Evolutionary conservation across 2,329 filamentous ascomycete species (phyloP), one percentile per base, ranked within the genome.

Genomic region (Rhynchosporium agropyri): DNA sequence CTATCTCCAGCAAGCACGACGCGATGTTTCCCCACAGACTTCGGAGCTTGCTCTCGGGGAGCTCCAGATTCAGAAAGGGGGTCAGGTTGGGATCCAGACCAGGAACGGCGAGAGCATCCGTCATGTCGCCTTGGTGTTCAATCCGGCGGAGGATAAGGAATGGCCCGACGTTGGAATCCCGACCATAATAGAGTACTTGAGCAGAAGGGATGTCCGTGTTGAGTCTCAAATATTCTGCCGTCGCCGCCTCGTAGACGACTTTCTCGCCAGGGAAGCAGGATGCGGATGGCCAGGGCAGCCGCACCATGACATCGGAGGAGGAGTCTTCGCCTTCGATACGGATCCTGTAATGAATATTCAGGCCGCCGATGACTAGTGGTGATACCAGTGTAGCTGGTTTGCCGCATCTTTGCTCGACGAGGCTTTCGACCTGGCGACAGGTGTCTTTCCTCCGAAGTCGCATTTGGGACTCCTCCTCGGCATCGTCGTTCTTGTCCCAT

Each of bases 111-210:
- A 1, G 58, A 71, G 67, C 8, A 66, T 67, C 40, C 73, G 65
- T n/a, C 71, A 76, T 26, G 29, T 45, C 20, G 73, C 70, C 73
- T 76, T 75, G 40, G 76, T 71, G 59, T 40, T 64, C 58, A 8
- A 65, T 43, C 26, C 61, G 54, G 55, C 60, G 43, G 10, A 64
- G 51, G 38, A 67, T 68, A 8, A 65, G 63, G 36, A 65, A 69
- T 51, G 65, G 65, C 43, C 65, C 61, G 20, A 68, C 20, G 10
- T 61, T 56, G 56, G 66, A 60, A 6, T 64, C 36, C 13, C 55
- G 40, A 26, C 65, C 61, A 61, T 68, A 58, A 51, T 54, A 62
- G 40, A 66, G 60, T 55, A 64, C 48, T 26, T 59, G 28, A 13
- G 63, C 63, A 62, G 63, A 43, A 36, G 59, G 65, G 33, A 67